Conservation (phyloP, 2,329 filamentous ascomycete genomes). For the Alternaria sp. region DNA sequence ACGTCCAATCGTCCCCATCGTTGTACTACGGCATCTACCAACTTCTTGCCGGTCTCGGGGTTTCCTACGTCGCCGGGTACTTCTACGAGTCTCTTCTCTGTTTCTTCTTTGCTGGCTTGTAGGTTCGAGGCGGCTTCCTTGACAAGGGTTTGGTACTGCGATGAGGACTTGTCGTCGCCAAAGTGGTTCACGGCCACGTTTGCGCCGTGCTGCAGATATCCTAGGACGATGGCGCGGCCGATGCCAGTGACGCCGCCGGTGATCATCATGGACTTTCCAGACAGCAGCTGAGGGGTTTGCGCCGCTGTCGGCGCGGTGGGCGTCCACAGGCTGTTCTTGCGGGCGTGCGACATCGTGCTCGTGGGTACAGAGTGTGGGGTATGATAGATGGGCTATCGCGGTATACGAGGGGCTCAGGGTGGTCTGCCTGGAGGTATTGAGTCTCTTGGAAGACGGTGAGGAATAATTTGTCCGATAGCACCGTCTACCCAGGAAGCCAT, state of each 20-base stretch:
- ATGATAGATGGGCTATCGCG: slow-evolving; percentile 2
- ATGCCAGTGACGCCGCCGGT: slow-evolving; percentile 88
- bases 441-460: neutral
- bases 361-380: slow-evolving; percentile 7
- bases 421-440: neutral
- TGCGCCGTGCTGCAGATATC: slow-evolving; percentile 78
- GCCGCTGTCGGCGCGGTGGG: slow-evolving; percentile 6
- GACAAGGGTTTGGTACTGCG: slow-evolving; percentile 57
- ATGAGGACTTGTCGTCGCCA: slow-evolving; percentile 58
- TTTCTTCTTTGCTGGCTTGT: slow-evolving; percentile 36
- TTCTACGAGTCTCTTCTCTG: slow-evolving; percentile 61
- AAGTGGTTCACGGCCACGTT: slow-evolving; percentile 83
- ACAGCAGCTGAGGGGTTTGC: slow-evolving; percentile 59
- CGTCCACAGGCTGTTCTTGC: slow-evolving; percentile 19
- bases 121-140: slow-evolving; percentile 42
- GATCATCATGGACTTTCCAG: slow-evolving; percentile 80
- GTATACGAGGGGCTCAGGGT: neutral
- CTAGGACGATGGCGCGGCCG: slow-evolving; percentile 81
- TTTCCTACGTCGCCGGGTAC: slow-evolving; percentile 79
- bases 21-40: slow-evolving; percentile 71
- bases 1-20: slow-evolving; percentile 64
- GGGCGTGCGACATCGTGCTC: slow-evolving; percentile 8
- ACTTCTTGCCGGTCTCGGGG: slow-evolving; percentile 70
- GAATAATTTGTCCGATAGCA: neutral
- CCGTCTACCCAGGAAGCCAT: slow-evolving; percentile 10